These are phyloP conservation scores for Saturnispora sekii DNA, from an alignment of 805 yeast genomes.

Conservation along the genomic window DNA sequence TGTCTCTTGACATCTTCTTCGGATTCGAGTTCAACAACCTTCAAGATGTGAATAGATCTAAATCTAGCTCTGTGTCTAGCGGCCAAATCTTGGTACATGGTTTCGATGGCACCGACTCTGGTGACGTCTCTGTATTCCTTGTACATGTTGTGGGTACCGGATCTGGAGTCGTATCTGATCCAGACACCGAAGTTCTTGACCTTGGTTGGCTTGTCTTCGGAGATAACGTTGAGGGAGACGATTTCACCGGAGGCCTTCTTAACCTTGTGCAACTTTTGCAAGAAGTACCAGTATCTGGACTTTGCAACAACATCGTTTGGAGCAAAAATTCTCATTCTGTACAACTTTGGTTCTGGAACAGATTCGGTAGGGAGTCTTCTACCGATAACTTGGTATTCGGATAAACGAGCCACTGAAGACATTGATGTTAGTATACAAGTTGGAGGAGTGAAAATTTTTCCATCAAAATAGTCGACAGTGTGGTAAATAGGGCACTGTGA, in stretches of 20 bases:
- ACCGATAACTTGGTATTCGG: slow-evolving; percentile 99
- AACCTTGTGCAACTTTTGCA: slow-evolving; percentile 98
- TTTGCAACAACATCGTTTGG: slow-evolving; percentile 98
- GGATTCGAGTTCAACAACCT: slow-evolving; percentile 98
- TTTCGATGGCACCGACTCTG: slow-evolving; percentile 98
- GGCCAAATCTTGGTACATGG: slow-evolving; percentile 99
- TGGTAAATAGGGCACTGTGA: neutral
- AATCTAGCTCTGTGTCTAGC: slow-evolving; percentile 99
- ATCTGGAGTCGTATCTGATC: slow-evolving; percentile 99
- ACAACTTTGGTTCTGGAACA: slow-evolving; percentile 99
- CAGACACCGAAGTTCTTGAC: slow-evolving; percentile 99
- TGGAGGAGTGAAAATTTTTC: neutral
- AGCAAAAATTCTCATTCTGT: slow-evolving; percentile 99
- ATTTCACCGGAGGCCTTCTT: slow-evolving; percentile 99
- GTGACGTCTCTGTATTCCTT: slow-evolving; percentile 99
- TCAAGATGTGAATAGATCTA: slow-evolving; percentile 98
- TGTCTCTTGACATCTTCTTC: slow-evolving; percentile 98
- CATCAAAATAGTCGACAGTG: no score
- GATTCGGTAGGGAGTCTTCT: slow-evolving; percentile 99
- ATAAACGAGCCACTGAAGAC: slow-evolving; percentile 71
- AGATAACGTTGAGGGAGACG: slow-evolving; percentile 82
- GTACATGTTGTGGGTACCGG: slow-evolving; percentile 99
- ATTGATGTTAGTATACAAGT: slow-evolving; percentile 2
- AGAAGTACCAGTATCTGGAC: slow-evolving; percentile 99
- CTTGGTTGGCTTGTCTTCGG: slow-evolving; percentile 96